Base-by-base conservation (phyloP, 78 protist genomes). In the Anaeramoeba ignava region DNA sequence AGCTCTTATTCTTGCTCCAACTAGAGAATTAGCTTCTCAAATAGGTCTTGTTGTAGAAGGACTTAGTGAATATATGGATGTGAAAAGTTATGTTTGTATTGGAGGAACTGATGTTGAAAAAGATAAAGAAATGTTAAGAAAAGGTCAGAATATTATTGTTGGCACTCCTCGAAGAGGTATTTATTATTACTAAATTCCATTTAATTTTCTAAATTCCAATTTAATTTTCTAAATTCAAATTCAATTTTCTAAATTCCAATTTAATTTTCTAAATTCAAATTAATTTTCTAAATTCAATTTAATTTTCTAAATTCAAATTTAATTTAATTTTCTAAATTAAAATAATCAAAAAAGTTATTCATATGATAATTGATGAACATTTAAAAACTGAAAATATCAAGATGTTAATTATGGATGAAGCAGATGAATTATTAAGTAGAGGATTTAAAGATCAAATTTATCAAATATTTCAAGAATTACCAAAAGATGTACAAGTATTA, bases 391-490 rank as follows among this genome's bases (percentile, higher is more conserved):
- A 87, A 8, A 2, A 54, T 82, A 83, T 98, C 81, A 85, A 80
- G 54, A 85, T 91, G 83, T 93, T 97, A 40, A 93, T 94, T 38
- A 92, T 98, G 41, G 99, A 98, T 82, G 99, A 98, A 86, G 99
- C 99, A 41, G 99, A 98, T 83, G 99, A 98, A 88, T 95, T 98
- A 98, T 96, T 98, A 39, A 91, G 96, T 27, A n/a, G n/a, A 73
- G 99, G 99, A 40, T 98, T 98, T 97, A 96, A 95, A 87, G 98
- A 95, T 80, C 99, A 98, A 90, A 95, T 97, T 89, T 94, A 94
- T 90, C 98, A 97, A 78, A 92, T 96, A 85, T 97, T 94, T 96
- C 91, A 91, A 82, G n/a, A 82, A 39, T 80, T 97, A 67, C 99
- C 98, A 38, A 37, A 73, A 23, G 80, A 78, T 33, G 91, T 94